Evolutionary conservation across 495 filamentous ascomycete genomes (phyloP).

Genomic region (Choiromyces venosus): DNA sequence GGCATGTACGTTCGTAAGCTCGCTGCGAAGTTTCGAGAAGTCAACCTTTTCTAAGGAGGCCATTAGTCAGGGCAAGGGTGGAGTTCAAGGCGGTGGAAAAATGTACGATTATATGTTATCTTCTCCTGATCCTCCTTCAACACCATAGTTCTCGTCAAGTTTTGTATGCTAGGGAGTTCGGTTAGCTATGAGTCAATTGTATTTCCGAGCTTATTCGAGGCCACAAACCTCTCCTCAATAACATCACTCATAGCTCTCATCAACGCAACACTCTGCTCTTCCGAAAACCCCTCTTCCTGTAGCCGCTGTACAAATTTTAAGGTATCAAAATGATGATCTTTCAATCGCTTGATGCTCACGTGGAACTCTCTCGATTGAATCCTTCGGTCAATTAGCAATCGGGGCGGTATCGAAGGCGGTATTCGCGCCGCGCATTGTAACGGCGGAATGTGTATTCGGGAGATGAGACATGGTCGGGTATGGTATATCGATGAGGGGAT

Average conservation of each 20-base stretch:
- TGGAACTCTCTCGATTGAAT: constrained; percentile 57
- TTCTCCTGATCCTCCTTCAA: constrained; percentile 84
- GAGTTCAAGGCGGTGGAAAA: neutral
- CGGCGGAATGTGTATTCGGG: neutral
- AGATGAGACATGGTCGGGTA: neutral
- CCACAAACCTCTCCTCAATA: constrained; percentile 75
- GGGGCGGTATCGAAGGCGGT: neutral
- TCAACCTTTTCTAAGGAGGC: constrained; percentile 71
- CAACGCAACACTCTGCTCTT: constrained; percentile 90
- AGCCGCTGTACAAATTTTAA: constrained; percentile 92
- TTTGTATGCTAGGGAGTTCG: constrained; percentile 65
- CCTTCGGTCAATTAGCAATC: neutral
- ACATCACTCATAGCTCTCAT: constrained; percentile 97
- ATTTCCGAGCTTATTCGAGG: neutral
- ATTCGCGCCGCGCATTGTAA: neutral
- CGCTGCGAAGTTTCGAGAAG: constrained; percentile 95
- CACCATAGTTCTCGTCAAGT: constrained; percentile 97
- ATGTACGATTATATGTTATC: constrained; percentile 72
- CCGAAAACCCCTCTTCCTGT: constrained; percentile 85
- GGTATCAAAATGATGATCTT: constrained; percentile 97
- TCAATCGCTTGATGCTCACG: constrained; percentile 53
- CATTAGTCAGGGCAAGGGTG: neutral
- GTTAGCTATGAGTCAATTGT: neutral
- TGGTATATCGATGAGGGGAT: neutral
- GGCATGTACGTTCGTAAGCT: constrained; percentile 83